These are phyloP conservation scores for Mycena rebaudengoi DNA, from an alignment of 768 basidiomycete species.

Conservation along the genomic window DNA sequence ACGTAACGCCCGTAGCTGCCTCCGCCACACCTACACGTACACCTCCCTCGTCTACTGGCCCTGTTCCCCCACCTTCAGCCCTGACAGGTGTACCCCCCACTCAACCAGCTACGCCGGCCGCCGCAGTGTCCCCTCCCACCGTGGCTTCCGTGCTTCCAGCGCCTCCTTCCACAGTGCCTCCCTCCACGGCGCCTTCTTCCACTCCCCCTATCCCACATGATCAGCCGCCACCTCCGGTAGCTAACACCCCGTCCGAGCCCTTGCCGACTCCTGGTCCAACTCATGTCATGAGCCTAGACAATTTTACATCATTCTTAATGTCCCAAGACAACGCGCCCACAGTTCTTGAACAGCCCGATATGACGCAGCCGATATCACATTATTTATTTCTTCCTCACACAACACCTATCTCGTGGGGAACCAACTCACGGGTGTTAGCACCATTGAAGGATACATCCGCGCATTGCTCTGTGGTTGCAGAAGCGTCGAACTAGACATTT, in stretches of 20 bases:
- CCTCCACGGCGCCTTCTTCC: neutral
- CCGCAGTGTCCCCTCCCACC: neutral
- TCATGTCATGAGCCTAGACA: conserved; percentile 52
- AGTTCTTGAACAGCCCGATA: conserved; percentile 55
- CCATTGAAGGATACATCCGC: conserved; percentile 92
- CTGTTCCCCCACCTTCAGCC: too few relatives aligned
- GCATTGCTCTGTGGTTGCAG: conserved; percentile 90
- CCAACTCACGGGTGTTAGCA: conserved; percentile 88
- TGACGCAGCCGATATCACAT: conserved; percentile 74
- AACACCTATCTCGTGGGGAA: conserved; percentile 92
- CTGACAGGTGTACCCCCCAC: neutral
- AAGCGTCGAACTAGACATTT: conserved; percentile 97
- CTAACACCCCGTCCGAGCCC: neutral
- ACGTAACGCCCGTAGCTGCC: too few relatives aligned
- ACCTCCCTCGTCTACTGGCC: too few relatives aligned
- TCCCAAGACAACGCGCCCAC: conserved; percentile 62
- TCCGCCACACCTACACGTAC: too few relatives aligned
- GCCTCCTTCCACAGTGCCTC: neutral
- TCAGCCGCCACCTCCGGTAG: neutral
- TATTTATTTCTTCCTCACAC: conserved; percentile 90
- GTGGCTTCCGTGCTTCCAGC: neutral
- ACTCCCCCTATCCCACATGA: neutral
- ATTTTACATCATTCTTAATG: conserved; percentile 68
- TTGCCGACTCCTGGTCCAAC: conserved; percentile 10
- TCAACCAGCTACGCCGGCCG: neutral